Evolutionary conservation across 2,329 filamentous ascomycete species (phyloP).

Genomic region (Lachnellula hyalina): DNA sequence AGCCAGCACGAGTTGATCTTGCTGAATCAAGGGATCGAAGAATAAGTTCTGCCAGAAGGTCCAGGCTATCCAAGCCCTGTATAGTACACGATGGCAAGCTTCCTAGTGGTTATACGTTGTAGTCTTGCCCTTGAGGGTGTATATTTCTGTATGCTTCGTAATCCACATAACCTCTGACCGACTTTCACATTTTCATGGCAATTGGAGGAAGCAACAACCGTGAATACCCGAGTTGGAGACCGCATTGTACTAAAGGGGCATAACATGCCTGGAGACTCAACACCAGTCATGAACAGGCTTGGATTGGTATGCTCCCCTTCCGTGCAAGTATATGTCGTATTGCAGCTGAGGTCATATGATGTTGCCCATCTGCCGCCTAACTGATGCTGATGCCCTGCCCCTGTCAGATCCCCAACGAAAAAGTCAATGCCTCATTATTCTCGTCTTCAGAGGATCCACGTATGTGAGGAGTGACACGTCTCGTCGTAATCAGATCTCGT

Average conservation of each 20-base stretch:
- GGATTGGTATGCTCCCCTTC: background rate
- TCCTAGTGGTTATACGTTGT: too few relatives aligned
- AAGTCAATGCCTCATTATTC: background rate
- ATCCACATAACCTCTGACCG: background rate
- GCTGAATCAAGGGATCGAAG: too few relatives aligned
- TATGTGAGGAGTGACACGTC: slow-evolving; percentile 16
- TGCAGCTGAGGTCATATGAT: slow-evolving; percentile 2
- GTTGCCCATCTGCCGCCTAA: background rate
- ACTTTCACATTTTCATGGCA: background rate
- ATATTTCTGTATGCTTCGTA: too few relatives aligned
- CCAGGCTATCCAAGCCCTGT: too few relatives aligned
- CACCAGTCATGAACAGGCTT: background rate
- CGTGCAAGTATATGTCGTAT: background rate
- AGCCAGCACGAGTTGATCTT: background rate
- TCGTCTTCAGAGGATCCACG: slow-evolving; percentile 5
- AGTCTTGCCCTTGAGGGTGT: too few relatives aligned
- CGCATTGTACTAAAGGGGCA: background rate
- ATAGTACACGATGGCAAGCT: too few relatives aligned
- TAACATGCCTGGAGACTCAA: background rate
- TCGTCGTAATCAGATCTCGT: slow-evolving; percentile 16
- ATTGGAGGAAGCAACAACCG: background rate
- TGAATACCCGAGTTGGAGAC: background rate
- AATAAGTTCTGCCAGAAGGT: too few relatives aligned
- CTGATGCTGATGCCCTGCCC: background rate
- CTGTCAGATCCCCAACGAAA: background rate